A percentile compares a stretch with the other conserved stretches of the same genome.
Conservation (phyloP, 371 early-diverging fungal species). For the Blastocladiella emersonii region DNA sequence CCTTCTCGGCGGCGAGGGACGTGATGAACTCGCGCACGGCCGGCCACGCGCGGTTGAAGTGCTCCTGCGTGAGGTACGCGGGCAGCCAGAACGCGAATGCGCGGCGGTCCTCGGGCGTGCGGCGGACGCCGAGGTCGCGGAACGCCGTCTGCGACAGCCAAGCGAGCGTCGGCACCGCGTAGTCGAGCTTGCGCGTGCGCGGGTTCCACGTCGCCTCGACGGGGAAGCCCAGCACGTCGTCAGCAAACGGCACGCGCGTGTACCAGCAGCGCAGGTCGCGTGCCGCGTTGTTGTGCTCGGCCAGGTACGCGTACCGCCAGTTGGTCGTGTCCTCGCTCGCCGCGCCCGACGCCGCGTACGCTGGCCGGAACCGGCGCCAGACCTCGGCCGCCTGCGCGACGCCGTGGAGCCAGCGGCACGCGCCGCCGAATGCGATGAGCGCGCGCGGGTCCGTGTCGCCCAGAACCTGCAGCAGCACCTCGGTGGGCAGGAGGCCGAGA, state of each 20-base stretch:
- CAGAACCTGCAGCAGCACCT: too few relatives aligned
- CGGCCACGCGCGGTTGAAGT: slow-evolving; percentile 10
- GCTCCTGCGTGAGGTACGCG: slow-evolving; percentile 13
- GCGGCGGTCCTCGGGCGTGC: neutral
- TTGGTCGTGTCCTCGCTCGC: too few relatives aligned
- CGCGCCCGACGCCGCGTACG: too few relatives aligned
- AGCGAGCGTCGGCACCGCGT: slow-evolving; percentile 11
- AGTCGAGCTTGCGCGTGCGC: slow-evolving; percentile 12
- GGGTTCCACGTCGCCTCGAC: slow-evolving; percentile 16
- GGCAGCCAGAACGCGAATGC: slow-evolving; percentile 14
- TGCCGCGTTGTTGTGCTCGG: too few relatives aligned
- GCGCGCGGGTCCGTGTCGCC: too few relatives aligned
- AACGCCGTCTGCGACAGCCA: slow-evolving; percentile 10
- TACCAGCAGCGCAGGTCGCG: slow-evolving; percentile 11
- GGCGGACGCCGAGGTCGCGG: slow-evolving; percentile 9
- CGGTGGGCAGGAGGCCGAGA: too few relatives aligned
- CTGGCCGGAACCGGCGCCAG: too few relatives aligned
- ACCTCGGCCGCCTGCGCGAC: too few relatives aligned
- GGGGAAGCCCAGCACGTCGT: slow-evolving; percentile 15
- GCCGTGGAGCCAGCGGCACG: too few relatives aligned
- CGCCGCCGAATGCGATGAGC: too few relatives aligned
- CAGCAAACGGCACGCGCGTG: slow-evolving; percentile 11
- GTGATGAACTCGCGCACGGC: slow-evolving; percentile 9
- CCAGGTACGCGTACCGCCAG: too few relatives aligned
- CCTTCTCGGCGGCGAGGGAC: slow-evolving; percentile 7